A percentile compares a stretch with the other conserved stretches of the same genome.
phyloP scores from a whole-genome alignment of 192 early-diverging fungal species.

The Linderina pennispora region DNA sequence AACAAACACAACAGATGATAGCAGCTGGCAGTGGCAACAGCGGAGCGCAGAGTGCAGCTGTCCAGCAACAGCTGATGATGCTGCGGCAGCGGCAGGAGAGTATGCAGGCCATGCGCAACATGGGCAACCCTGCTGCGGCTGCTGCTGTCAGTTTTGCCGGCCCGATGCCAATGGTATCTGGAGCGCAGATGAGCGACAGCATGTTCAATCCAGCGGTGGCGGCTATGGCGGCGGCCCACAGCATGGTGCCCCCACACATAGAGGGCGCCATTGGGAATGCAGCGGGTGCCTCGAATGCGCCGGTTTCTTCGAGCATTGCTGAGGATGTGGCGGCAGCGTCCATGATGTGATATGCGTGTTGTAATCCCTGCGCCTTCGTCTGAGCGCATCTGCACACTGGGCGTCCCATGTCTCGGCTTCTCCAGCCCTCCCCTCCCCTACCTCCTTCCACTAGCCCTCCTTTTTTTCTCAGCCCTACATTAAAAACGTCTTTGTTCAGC shows the following conservation, averaged over 20 bases:
- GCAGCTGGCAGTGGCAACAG: slow-evolving; percentile 25
- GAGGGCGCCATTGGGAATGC: slow-evolving; percentile 9
- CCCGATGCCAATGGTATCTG: no score
- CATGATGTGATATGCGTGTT: slow-evolving; percentile 16
- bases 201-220: slow-evolving; percentile 11
- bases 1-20: no score
- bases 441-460: no score
- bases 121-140: no score
- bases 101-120: no score
- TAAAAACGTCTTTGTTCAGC: no score
- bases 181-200: slow-evolving; percentile 3
- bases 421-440: no score
- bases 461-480: no score
- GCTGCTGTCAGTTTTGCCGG: slow-evolving; percentile 6
- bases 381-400: no score
- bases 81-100: slow-evolving; percentile 22
- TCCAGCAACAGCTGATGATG: slow-evolving; percentile 21
- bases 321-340: slow-evolving; percentile 36
- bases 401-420: no score
- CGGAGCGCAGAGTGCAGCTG: no score
- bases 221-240: neutral
- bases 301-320: slow-evolving; percentile 18
- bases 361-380: no score
- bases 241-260: slow-evolving; percentile 14
- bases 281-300: slow-evolving; percentile 3